phyloP scores from a whole-genome alignment of 805 yeast genomes.

The Lachancea sp. region DNA sequence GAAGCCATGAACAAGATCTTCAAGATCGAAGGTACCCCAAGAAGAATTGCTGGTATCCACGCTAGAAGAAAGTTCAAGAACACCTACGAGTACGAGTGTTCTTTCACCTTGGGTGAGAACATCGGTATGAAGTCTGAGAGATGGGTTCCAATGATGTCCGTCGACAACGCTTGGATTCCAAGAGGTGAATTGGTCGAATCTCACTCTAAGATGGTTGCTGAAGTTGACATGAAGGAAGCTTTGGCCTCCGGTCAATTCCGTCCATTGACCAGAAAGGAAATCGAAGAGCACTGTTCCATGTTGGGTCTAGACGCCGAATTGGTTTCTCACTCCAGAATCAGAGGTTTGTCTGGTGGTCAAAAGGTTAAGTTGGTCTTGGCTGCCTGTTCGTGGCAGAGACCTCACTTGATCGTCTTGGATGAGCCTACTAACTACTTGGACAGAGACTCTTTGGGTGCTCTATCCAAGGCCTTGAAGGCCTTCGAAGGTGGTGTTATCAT shows the following conservation, averaged over 20 bases:
- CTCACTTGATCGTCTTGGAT: conserved; percentile 97
- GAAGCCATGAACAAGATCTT: conserved; percentile 98
- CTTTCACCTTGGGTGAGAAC: conserved; percentile 97
- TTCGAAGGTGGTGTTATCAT: conserved; percentile 99
- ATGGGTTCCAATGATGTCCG: conserved; percentile 99
- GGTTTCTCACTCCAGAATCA: conserved; percentile 99
- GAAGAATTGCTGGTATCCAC: conserved; percentile 92
- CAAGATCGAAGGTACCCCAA: conserved; percentile 97
- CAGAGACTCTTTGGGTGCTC: conserved; percentile 98
- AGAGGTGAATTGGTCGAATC: conserved; percentile 97
- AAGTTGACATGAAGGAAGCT: conserved; percentile 99
- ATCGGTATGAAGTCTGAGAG: conserved; percentile 98
- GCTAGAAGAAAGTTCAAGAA: conserved; percentile 99
- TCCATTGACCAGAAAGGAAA: conserved; percentile 99
- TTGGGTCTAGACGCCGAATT: conserved; percentile 98
- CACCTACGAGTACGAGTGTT: conserved; percentile 99
- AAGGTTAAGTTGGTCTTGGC: conserved; percentile 99
- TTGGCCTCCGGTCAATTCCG: conserved; percentile 99
- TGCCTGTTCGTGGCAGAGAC: conserved; percentile 99
- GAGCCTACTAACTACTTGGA: conserved; percentile 99
- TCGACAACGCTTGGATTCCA: conserved; percentile 99
- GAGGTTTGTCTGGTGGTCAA: conserved; percentile 99
- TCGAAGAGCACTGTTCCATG: conserved; percentile 97
- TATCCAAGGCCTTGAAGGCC: conserved; percentile 96
- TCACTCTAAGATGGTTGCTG: conserved; percentile 98